Conservation (phyloP, 2,329 filamentous ascomycete genomes). For the Phialophora chinensis region DNA sequence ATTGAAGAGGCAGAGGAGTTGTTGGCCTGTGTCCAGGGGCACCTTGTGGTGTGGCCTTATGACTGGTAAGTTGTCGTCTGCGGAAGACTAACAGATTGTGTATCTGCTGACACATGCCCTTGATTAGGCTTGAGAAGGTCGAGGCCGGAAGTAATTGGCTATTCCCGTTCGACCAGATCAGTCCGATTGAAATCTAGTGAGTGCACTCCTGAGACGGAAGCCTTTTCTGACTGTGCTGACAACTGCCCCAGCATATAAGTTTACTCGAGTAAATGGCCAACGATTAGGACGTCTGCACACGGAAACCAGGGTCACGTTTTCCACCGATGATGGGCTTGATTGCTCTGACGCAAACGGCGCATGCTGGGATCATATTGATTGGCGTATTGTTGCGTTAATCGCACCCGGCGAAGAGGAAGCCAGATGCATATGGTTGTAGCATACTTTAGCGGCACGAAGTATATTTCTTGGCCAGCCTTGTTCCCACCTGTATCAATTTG, state of each 20-base stretch:
- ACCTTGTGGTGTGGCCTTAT: conserved; percentile 90
- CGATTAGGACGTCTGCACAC: not conserved
- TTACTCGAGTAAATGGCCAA: not conserved
- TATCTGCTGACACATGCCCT: conserved; percentile 28
- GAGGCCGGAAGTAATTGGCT: conserved; percentile 95
- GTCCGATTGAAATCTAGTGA: conserved; percentile 96
- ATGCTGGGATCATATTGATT: not conserved
- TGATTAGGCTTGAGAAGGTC: conserved; percentile 74
- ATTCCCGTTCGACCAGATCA: conserved; percentile 94
- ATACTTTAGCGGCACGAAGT: not conserved
- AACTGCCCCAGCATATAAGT: conserved; percentile 8
- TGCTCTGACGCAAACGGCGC: too few relatives aligned
- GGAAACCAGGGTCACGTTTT: not conserved
- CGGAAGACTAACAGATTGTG: not conserved
- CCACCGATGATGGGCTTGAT: not conserved
- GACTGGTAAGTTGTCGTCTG: conserved; percentile 68
- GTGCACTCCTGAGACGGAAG: conserved; percentile 43
- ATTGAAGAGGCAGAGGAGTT: conserved; percentile 80
- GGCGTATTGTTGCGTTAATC: not conserved
- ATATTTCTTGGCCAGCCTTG: not conserved
- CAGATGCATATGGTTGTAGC: not conserved
- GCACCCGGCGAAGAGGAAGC: not conserved
- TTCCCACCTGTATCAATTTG: not conserved
- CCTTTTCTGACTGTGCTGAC: not conserved
- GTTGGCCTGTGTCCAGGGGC: conserved; percentile 80